Conservation (phyloP, 192 early-diverging fungal genomes). For the Chytriomyces hyalinus region DNA sequence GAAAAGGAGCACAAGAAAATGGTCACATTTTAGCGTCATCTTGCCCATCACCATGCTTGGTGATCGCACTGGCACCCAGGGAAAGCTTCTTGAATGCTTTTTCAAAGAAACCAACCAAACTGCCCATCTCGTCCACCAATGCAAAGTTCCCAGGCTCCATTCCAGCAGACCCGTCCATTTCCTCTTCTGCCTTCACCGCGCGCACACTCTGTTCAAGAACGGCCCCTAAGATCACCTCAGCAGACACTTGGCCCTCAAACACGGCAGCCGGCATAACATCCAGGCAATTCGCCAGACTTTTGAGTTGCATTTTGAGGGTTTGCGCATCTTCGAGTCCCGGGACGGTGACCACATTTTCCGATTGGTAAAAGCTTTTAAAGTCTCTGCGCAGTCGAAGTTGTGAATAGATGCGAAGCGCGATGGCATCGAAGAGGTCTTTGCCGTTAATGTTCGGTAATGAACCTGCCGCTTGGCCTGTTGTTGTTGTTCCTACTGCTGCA, state of each 20-base stretch:
- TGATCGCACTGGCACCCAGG: not conserved
- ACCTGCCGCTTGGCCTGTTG: not conserved
- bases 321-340: not conserved
- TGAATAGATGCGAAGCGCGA: constrained; percentile 43
- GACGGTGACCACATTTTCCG: constrained; percentile 30
- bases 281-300: constrained; percentile 14
- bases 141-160: constrained; percentile 24
- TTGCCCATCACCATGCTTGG: not conserved
- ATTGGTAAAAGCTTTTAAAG: constrained; percentile 42
- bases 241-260: not conserved
- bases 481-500: not conserved
- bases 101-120: constrained; percentile 27
- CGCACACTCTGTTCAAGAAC: constrained; percentile 11
- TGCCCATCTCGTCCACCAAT: constrained; percentile 18
- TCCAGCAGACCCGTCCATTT: constrained; percentile 13
- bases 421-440: constrained; percentile 49
- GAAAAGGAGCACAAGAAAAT: not conserved
- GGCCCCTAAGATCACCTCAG: constrained; percentile 16
- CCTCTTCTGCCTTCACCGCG: constrained; percentile 29
- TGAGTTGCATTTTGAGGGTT: not conserved
- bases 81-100: constrained; percentile 26
- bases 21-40: not conserved
- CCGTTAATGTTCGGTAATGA: not conserved
- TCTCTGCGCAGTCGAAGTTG: constrained; percentile 38
- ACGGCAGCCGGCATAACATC: constrained; percentile 12